Conservation (phyloP, 257 asterid genomes). For the Salvia miltiorrhiza region DNA sequence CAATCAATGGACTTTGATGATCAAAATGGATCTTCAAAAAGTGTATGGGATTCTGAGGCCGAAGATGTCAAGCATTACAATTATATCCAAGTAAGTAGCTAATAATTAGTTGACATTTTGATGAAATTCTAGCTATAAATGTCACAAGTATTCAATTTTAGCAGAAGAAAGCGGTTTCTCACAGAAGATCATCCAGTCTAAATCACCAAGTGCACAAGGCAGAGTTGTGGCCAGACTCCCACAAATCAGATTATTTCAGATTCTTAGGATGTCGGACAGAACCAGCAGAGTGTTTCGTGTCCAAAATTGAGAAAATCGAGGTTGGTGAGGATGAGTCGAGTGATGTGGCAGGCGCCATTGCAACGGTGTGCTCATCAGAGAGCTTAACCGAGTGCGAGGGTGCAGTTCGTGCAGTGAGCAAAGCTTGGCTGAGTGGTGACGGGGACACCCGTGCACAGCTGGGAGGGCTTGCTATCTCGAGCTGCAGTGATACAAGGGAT, state of each 20-base stretch:
- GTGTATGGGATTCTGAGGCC: slow-evolving; percentile 33
- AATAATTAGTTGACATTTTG: neutral
- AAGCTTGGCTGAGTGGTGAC: slow-evolving; percentile 57
- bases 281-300: slow-evolving; percentile 26
- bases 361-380: slow-evolving; percentile 53
- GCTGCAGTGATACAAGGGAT: slow-evolving; percentile 54
- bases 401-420: slow-evolving; percentile 54
- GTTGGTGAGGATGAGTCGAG: slow-evolving; percentile 27
- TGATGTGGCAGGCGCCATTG: slow-evolving; percentile 36
- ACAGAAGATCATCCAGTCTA: slow-evolving; percentile 43
- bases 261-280: slow-evolving; percentile 53
- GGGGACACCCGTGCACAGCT: slow-evolving; percentile 26
- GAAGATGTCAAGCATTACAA: slow-evolving; percentile 29
- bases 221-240: slow-evolving; percentile 37
- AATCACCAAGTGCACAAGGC: slow-evolving; percentile 30
- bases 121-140: neutral
- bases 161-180: slow-evolving; percentile 44
- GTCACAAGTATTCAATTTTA: neutral
- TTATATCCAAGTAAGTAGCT: slow-evolving; percentile 48
- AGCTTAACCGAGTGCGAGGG: slow-evolving; percentile 59
- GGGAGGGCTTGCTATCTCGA: slow-evolving; percentile 42
- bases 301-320: slow-evolving; percentile 26
- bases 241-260: slow-evolving; percentile 45
- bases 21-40: too few species aligned
- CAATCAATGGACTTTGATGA: slow-evolving; percentile 39